Evolutionary conservation across 345 rosid species (phyloP).

Genomic region (Mangifera indica): DNA sequence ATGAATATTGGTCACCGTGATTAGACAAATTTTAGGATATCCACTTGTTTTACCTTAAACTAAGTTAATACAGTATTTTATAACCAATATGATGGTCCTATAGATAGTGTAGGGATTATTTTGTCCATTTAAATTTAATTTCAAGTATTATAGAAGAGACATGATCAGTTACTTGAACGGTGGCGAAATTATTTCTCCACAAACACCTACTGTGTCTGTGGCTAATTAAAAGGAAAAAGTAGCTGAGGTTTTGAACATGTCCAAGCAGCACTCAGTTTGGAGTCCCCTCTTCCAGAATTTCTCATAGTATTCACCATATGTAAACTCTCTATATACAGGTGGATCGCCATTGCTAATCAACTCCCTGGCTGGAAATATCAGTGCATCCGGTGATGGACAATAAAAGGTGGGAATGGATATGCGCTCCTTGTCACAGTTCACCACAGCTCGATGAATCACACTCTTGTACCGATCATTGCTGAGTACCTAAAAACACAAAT

Average conservation of each 20-base stretch:
- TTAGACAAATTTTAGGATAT: too few species aligned
- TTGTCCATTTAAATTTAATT: too few species aligned
- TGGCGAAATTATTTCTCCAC: too few species aligned
- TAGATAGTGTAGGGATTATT: too few species aligned
- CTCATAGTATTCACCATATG: conserved; percentile 51
- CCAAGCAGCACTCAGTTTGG: conserved; percentile 50
- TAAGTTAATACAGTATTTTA: too few species aligned
- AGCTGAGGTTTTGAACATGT: conserved; percentile 43
- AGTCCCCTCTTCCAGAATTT: conserved; percentile 65
- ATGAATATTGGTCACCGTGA: too few species aligned
- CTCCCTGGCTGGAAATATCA: conserved; percentile 30
- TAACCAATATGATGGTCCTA: neutral
- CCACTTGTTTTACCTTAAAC: too few species aligned
- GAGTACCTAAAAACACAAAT: conserved; percentile 24
- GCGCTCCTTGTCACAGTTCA: conserved; percentile 31
- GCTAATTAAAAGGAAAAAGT: neutral
- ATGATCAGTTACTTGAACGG: neutral
- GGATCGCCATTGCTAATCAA: conserved; percentile 28
- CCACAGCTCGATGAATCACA: conserved; percentile 49
- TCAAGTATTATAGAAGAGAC: neutral
- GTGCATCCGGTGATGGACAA: too few species aligned
- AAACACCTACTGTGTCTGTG: too few species aligned
- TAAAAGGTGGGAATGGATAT: conserved; percentile 46
- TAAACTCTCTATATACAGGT: conserved; percentile 30
- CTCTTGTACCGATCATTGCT: conserved; percentile 52